Conservation (phyloP, 2,329 filamentous ascomycete species). For the Pseudogymnoascus sp. region DNA sequence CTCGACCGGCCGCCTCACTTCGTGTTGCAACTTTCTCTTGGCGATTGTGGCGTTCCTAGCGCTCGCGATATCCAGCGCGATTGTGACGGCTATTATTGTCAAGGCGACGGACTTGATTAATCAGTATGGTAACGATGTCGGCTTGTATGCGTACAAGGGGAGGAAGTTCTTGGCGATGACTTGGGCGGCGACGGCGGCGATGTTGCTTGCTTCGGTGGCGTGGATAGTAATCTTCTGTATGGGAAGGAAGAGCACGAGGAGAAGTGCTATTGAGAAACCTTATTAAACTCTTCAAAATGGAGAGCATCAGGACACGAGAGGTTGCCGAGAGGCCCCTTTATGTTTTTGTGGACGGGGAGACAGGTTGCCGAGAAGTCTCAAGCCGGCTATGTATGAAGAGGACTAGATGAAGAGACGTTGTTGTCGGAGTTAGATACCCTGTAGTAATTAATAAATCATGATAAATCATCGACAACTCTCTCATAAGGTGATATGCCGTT, state of each 20-base stretch:
- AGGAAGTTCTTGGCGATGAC: constrained; percentile 49
- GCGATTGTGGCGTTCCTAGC: constrained; percentile 36
- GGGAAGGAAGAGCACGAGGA: constrained; percentile 16
- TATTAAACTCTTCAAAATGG: background rate
- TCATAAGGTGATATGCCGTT: background rate
- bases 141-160: constrained; percentile 34
- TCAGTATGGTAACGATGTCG: constrained; percentile 25
- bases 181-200: constrained; percentile 45
- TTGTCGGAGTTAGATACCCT: background rate
- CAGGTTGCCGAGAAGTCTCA: background rate
- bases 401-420: background rate
- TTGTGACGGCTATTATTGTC: constrained; percentile 54
- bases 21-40: background rate
- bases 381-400: background rate
- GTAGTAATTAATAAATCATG: background rate
- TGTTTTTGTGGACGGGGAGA: background rate
- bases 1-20: constrained; percentile 27
- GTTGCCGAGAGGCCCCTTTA: background rate
- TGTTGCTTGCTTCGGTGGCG: constrained; percentile 28
- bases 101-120: constrained; percentile 44
- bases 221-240: constrained; percentile 25
- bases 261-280: background rate
- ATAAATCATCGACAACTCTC: background rate
- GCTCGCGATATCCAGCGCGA: constrained; percentile 65
- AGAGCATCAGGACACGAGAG: background rate